phyloP scores from a whole-genome alignment of 495 filamentous ascomycete species.

The Lasiosphaeria ovina region DNA sequence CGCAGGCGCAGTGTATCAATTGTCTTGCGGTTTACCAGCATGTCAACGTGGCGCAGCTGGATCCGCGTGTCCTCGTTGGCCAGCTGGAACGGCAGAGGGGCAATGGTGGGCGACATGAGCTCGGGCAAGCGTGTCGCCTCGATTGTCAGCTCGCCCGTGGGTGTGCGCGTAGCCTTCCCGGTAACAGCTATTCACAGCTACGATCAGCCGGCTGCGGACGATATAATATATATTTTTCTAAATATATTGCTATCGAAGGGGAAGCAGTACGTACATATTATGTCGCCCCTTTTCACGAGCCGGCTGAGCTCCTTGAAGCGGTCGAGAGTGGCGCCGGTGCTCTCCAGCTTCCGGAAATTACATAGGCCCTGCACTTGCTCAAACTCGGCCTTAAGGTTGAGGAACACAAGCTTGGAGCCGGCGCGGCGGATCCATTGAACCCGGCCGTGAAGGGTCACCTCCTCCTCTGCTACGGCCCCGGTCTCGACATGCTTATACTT shows the following conservation, averaged over 20 bases:
- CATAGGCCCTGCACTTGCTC: conserved; percentile 69
- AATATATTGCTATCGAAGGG: conserved; percentile 36
- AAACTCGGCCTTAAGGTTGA: conserved; percentile 73
- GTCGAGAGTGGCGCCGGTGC: conserved; percentile 24
- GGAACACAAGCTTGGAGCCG: conserved; percentile 75
- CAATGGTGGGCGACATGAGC: conserved; percentile 72
- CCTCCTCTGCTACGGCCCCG: conserved; percentile 32
- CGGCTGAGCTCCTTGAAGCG: conserved; percentile 58
- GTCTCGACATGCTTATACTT: conserved; percentile 31
- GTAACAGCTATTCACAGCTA: conserved; percentile 53
- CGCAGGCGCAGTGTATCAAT: conserved; percentile 71
- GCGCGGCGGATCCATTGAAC: conserved; percentile 42
- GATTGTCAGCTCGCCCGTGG: conserved; percentile 75
- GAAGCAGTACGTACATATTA: conserved; percentile 51
- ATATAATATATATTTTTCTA: conserved; percentile 12
- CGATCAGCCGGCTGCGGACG: conserved; percentile 11
- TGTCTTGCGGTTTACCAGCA: conserved; percentile 65
- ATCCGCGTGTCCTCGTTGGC: conserved; percentile 62
- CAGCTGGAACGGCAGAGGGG: conserved; percentile 66
- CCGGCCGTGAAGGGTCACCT: conserved; percentile 48
- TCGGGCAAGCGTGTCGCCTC: conserved; percentile 62
- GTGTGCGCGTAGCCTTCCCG: conserved; percentile 69
- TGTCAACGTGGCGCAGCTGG: conserved; percentile 74
- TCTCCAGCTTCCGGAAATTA: conserved; percentile 57
- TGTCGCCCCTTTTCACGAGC: conserved; percentile 68